Conservation (phyloP, 2,329 filamentous ascomycete genomes). For the Alternaria atra region DNA sequence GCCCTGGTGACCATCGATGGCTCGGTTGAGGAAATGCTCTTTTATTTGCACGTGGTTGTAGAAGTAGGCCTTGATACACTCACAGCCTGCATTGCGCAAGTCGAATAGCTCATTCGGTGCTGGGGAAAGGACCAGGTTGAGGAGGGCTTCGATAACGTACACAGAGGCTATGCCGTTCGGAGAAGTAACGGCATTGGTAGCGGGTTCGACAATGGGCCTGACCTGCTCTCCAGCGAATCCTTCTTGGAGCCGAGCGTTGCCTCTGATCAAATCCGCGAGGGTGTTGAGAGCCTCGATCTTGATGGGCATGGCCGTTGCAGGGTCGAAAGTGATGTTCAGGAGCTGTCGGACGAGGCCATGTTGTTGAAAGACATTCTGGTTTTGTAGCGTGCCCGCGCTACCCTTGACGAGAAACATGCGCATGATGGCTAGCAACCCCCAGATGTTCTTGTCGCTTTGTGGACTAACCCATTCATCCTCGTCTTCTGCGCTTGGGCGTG, state of each 20-base stretch:
- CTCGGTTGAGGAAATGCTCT: constrained; percentile 84
- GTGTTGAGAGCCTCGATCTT: constrained; percentile 85
- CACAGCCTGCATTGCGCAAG: constrained; percentile 82
- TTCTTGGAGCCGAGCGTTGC: constrained; percentile 82
- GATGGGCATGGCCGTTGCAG: constrained; percentile 75
- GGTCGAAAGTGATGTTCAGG: constrained; percentile 82
- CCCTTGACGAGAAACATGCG: constrained; percentile 85
- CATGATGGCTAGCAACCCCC: constrained; percentile 86
- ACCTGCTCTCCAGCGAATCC: constrained; percentile 89
- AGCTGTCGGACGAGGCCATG: constrained; percentile 81
- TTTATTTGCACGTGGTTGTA: constrained; percentile 81
- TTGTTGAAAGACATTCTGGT: constrained; percentile 87
- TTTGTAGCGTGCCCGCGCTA: constrained; percentile 80
- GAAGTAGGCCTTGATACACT: constrained; percentile 94
- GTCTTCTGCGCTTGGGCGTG: constrained; percentile 63
- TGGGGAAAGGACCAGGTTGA: constrained; percentile 80
- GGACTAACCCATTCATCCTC: constrained; percentile 77
- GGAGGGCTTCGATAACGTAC: constrained; percentile 91
- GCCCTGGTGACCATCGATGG: constrained; percentile 84
- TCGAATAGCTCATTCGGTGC: constrained; percentile 75
- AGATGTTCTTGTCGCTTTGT: constrained; percentile 88
- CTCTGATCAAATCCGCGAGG: constrained; percentile 87
- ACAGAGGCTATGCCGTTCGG: constrained; percentile 68
- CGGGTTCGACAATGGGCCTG: constrained; percentile 62
- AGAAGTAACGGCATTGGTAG: constrained; percentile 52